Percentiles rank a stretch among this genome's conserved stretches.
These are phyloP conservation scores for Microascus cirrosus DNA, from an alignment of 2,329 filamentous ascomycete species.

Conservation along the genomic window DNA sequence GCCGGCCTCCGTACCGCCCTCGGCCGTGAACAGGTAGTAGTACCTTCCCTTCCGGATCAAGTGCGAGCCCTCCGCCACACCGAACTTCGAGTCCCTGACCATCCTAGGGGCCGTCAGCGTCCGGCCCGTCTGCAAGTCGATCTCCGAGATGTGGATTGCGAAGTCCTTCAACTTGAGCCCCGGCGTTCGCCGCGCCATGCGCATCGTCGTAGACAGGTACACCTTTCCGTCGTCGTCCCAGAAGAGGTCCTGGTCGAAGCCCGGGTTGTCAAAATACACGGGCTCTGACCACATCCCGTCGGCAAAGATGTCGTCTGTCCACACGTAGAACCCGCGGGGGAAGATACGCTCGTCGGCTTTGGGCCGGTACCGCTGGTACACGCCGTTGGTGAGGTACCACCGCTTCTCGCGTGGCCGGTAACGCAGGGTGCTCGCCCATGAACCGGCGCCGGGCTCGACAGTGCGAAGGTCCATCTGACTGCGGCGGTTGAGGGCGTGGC, in stretches of 20 bases:
- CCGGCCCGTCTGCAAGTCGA: neutral
- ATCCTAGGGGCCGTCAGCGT: neutral
- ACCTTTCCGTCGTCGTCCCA: neutral
- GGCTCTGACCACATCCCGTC: neutral
- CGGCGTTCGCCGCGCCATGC: neutral
- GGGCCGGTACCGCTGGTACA: neutral
- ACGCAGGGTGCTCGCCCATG: neutral
- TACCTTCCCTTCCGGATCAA: neutral
- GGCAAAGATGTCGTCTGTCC: neutral
- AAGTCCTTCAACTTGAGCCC: neutral
- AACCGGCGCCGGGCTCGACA: neutral
- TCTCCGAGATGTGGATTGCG: neutral
- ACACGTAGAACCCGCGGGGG: neutral
- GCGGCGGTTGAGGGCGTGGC: neutral
- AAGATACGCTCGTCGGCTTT: neutral
- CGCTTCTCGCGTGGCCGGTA: neutral
- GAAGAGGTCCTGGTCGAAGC: neutral
- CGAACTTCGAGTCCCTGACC: neutral
- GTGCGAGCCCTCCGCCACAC: neutral
- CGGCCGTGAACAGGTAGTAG: neutral
- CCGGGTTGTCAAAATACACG: neutral
- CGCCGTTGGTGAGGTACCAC: neutral
- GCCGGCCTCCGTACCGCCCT: neutral
- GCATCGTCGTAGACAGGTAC: neutral
- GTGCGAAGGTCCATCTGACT: neutral